Percentiles rank a stretch among this genome's conserved stretches.
These are phyloP conservation scores for Hypoxylon trugodes DNA, from an alignment of 495 filamentous ascomycete species.

Conservation along the genomic window DNA sequence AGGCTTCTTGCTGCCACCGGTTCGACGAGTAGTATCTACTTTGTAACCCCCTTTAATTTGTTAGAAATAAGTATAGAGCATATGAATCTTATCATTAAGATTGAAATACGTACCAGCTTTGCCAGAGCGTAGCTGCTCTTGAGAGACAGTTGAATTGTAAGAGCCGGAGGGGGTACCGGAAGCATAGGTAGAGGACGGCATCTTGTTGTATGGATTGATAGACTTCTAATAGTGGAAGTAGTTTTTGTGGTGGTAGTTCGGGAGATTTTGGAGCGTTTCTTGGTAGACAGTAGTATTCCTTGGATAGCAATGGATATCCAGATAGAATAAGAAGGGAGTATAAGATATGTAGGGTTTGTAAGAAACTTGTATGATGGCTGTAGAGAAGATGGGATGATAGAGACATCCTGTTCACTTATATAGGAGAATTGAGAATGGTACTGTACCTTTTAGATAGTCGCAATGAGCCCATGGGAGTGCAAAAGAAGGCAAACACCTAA, in stretches of 20 bases:
- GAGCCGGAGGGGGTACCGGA: constrained; percentile 3
- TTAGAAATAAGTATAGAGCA: constrained; percentile 14
- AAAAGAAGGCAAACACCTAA: constrained; percentile 17
- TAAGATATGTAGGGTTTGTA: neutral
- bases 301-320: neutral
- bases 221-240: constrained; percentile 1
- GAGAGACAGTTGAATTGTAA: neutral
- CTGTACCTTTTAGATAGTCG: constrained; percentile 9
- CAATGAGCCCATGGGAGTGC: constrained; percentile 11
- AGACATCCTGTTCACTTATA: constrained; percentile 10
- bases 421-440: neutral
- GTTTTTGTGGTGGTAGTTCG: constrained; percentile 5
- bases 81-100: neutral
- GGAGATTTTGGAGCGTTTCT: constrained; percentile 4
- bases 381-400: constrained; percentile 5
- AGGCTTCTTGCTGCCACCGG: too few relatives aligned
- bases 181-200: constrained; percentile 10
- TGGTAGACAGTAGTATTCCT: constrained; percentile 13
- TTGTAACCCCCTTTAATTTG: constrained; percentile 17
- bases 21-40: neutral
- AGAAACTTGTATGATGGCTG: constrained; percentile 5
- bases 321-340: neutral
- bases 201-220: constrained; percentile 13
- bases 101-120: constrained; percentile 16
- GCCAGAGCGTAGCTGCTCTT: constrained; percentile 1